phyloP scores from a whole-genome alignment of 305 asterid species.

The Fraxinus greggii region DNA sequence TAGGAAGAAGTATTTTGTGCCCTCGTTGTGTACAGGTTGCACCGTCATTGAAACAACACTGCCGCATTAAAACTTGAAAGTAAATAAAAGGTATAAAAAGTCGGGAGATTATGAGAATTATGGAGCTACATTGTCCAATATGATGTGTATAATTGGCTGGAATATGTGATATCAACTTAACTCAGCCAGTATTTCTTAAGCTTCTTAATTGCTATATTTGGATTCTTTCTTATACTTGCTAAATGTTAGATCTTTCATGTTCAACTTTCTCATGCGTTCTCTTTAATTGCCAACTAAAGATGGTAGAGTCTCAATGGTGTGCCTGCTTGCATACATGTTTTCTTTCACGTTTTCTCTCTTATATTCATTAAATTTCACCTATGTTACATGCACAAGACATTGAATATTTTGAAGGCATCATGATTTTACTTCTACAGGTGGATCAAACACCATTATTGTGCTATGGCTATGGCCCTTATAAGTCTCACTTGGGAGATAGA shows the following conservation, averaged over 20 bases:
- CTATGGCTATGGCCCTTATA: constrained; percentile 94
- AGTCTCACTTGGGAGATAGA: constrained; percentile 98
- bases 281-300: not conserved
- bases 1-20: not conserved
- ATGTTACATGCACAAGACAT: constrained; percentile 1
- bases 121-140: not conserved
- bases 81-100: not conserved
- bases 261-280: not conserved
- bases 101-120: not conserved
- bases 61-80: not conserved
- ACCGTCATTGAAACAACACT: not conserved
- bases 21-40: not conserved
- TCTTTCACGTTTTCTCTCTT: not conserved
- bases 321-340: not conserved
- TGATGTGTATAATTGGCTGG: not conserved
- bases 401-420: constrained; percentile 2
- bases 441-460: constrained; percentile 58
- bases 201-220: not conserved
- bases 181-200: not conserved
- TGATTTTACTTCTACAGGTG: constrained; percentile 61
- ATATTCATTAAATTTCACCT: not conserved
- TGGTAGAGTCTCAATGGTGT: not conserved
- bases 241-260: not conserved
- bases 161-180: not conserved
- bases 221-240: not conserved